Conservation (phyloP, 306 rosid genomes). For the Vachellia collinsii region DNA sequence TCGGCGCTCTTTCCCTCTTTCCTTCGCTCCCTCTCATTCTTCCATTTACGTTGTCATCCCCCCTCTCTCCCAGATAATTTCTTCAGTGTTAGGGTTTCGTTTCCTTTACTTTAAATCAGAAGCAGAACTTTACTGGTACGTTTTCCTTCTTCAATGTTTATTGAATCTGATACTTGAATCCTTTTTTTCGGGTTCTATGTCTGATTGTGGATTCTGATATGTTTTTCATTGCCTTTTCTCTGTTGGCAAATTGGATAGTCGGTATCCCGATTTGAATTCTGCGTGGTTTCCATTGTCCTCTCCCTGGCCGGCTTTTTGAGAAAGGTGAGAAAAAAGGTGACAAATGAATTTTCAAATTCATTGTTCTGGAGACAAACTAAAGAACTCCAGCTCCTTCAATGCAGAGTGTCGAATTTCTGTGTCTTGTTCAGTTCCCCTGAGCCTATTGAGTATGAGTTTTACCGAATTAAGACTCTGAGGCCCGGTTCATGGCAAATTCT, state of each 20-base stretch:
- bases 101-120: slow-evolving; percentile 55
- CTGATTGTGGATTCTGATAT: slow-evolving; percentile 8
- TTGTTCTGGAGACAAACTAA: slow-evolving; percentile 12
- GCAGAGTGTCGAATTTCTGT: slow-evolving; percentile 18
- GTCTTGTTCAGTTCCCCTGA: slow-evolving; percentile 25
- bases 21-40: slow-evolving; percentile 25
- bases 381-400: slow-evolving; percentile 31
- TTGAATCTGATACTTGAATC: slow-evolving; percentile 11
- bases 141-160: slow-evolving; percentile 16
- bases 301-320: not conserved
- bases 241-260: slow-evolving; percentile 25
- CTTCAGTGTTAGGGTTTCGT: slow-evolving; percentile 65
- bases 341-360: not conserved
- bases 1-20: slow-evolving; percentile 43
- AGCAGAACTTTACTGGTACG: slow-evolving; percentile 55
- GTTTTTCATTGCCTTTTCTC: slow-evolving; percentile 4
- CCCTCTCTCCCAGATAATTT: slow-evolving; percentile 42
- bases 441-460: slow-evolving; percentile 25
- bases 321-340: slow-evolving; percentile 14
- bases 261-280: slow-evolving; percentile 28
- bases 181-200: slow-evolving; percentile 26
- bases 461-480: slow-evolving; percentile 18
- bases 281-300: not conserved
- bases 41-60: slow-evolving; percentile 32
- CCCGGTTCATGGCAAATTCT: slow-evolving; percentile 16